These are phyloP conservation scores for Oligophagozyma castellii DNA, from an alignment of 1,139 yeast species.

Conservation along the genomic window DNA sequence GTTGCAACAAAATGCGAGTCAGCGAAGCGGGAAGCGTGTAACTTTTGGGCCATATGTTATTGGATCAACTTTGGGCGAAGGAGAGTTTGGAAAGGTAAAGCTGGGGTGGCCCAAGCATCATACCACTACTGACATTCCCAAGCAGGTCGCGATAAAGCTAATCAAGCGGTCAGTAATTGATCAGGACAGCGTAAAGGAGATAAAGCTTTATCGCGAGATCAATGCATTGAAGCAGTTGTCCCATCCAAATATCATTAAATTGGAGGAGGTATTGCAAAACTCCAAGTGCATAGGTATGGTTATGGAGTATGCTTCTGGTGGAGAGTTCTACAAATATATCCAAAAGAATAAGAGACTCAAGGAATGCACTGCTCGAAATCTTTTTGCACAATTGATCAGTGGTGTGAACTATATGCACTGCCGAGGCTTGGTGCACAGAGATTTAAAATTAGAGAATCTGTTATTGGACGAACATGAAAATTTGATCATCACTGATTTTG, in stretches of 20 bases:
- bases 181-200: slow-evolving; percentile 70
- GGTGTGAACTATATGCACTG: slow-evolving; percentile 82
- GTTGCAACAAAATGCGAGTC: slow-evolving; percentile 2
- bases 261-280: slow-evolving; percentile 87
- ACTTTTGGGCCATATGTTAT: slow-evolving; percentile 71
- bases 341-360: slow-evolving; percentile 75
- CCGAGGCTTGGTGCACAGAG: slow-evolving; percentile 59
- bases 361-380: slow-evolving; percentile 70
- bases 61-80: slow-evolving; percentile 91
- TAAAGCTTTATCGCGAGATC: slow-evolving; percentile 84
- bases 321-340: slow-evolving; percentile 89
- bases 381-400: slow-evolving; percentile 85
- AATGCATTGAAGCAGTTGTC: slow-evolving; percentile 73
- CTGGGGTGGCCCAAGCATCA: slow-evolving; percentile 60
- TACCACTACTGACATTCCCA: slow-evolving; percentile 29
- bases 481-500: slow-evolving; percentile 64
- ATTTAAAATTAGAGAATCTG: slow-evolving; percentile 61
- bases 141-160: slow-evolving; percentile 87
- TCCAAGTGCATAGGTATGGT: slow-evolving; percentile 95
- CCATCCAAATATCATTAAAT: slow-evolving; percentile 86
- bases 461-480: slow-evolving; percentile 54
- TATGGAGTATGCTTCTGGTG: slow-evolving; percentile 92
- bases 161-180: slow-evolving; percentile 77
- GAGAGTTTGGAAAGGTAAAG: slow-evolving; percentile 95
- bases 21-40: slow-evolving; percentile 30